These are phyloP conservation scores for Ascochyta rabiei DNA, from an alignment of 2,329 filamentous ascomycete genomes.

Conservation along the genomic window DNA sequence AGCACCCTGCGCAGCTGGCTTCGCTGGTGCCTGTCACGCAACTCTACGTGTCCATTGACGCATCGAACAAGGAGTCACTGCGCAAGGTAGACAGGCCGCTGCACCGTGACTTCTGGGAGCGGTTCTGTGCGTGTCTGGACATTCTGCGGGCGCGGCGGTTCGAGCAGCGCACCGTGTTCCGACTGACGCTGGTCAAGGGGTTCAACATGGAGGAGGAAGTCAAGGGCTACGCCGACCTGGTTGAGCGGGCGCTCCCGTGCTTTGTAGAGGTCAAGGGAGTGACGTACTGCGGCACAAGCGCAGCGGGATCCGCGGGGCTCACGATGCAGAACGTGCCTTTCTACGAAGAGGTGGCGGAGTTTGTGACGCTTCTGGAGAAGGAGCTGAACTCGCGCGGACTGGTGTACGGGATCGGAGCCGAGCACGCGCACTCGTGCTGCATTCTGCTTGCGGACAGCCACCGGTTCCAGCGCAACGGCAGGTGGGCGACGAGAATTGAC, in stretches of 20 bases:
- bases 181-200: constrained; percentile 93
- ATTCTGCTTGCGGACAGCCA: constrained; percentile 78
- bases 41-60: constrained; percentile 95
- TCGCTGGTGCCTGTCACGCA: constrained; percentile 86
- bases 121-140: constrained; percentile 88
- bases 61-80: constrained; percentile 85
- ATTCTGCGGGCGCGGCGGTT: constrained; percentile 84
- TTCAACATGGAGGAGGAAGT: constrained; percentile 97
- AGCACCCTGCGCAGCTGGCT: constrained; percentile 89
- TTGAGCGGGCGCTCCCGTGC: constrained; percentile 83
- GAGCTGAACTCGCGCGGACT: constrained; percentile 74
- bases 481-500: constrained; percentile 91
- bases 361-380: constrained; percentile 75
- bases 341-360: constrained; percentile 85
- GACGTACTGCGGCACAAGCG: constrained; percentile 92
- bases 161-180: constrained; percentile 90
- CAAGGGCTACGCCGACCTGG: constrained; percentile 85
- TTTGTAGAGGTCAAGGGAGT: constrained; percentile 97
- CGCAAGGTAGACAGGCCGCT: constrained; percentile 89
- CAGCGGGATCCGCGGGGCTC: constrained; percentile 80
- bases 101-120: constrained; percentile 96
- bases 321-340: constrained; percentile 99
- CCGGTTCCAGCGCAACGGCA: constrained; percentile 75
- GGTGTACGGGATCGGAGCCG: constrained; percentile 87
- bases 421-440: constrained; percentile 95